Evolutionary conservation across 345 rosid genomes (phyloP).

Genomic region (Populus tremula): DNA sequence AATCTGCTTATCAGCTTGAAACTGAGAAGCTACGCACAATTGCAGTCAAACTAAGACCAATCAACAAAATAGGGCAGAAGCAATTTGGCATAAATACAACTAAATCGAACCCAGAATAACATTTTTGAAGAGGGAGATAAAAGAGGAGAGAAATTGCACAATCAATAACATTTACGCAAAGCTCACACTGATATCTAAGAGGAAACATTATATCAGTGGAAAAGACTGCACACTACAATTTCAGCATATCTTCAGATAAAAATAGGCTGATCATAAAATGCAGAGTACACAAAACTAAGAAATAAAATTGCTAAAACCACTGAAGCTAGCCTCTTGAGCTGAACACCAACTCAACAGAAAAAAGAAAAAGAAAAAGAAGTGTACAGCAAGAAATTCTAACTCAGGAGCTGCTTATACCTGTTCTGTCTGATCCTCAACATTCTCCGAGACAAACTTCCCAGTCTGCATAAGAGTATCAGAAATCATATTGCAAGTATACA

Average conservation of each 20-base stretch:
- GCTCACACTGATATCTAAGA: neutral
- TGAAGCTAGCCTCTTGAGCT: neutral
- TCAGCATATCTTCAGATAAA: neutral
- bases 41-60: neutral
- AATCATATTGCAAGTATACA: conserved; percentile 13
- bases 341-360: neutral
- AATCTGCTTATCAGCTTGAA: neutral
- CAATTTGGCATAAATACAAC: neutral
- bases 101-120: neutral
- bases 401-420: conserved; percentile 48
- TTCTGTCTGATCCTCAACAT: conserved; percentile 76
- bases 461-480: conserved; percentile 44
- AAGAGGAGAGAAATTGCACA: neutral
- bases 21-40: neutral
- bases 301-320: neutral
- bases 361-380: neutral
- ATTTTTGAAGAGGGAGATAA: neutral
- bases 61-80: neutral
- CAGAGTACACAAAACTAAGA: neutral
- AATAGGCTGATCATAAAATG: neutral
- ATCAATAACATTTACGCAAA: neutral
- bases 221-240: neutral
- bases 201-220: neutral
- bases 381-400: neutral
- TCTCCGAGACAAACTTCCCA: conserved; percentile 66